These are phyloP conservation scores for Pseudoscleropodium purum DNA, from an alignment of 225 moss, liverwort and hornwort species.

Conservation along the genomic window DNA sequence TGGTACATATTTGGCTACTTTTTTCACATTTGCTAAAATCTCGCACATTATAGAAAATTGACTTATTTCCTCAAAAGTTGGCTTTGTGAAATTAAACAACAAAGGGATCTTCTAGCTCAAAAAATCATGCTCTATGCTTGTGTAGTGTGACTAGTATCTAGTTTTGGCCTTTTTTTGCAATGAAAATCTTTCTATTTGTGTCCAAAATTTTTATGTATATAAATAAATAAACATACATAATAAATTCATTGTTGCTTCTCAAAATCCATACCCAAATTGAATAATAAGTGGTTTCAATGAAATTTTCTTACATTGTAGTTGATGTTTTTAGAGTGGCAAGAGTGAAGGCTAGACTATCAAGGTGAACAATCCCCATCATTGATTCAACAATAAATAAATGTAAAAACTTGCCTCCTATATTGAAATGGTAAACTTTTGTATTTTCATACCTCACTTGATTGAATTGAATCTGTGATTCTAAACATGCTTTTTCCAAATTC, in stretches of 20 bases:
- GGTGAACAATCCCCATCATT: neutral
- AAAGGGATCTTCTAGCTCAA: neutral
- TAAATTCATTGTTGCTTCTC: neutral
- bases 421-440: neutral
- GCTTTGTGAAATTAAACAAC: neutral
- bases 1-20: neutral
- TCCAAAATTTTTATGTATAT: no score
- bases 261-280: neutral
- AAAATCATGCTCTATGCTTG: no score
- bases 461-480: neutral
- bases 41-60: neutral
- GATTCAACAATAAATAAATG: neutral
- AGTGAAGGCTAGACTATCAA: neutral
- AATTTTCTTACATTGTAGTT: neutral
- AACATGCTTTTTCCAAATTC: neutral
- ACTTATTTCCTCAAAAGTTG: neutral
- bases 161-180: neutral
- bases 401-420: neutral
- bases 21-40: neutral
- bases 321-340: neutral
- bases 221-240: no score
- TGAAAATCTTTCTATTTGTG: neutral
- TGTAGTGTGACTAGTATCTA: neutral
- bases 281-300: neutral
- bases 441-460: neutral